Conservation (phyloP, 2,329 filamentous ascomycete species). For the Plectosphaerella plurivora region DNA sequence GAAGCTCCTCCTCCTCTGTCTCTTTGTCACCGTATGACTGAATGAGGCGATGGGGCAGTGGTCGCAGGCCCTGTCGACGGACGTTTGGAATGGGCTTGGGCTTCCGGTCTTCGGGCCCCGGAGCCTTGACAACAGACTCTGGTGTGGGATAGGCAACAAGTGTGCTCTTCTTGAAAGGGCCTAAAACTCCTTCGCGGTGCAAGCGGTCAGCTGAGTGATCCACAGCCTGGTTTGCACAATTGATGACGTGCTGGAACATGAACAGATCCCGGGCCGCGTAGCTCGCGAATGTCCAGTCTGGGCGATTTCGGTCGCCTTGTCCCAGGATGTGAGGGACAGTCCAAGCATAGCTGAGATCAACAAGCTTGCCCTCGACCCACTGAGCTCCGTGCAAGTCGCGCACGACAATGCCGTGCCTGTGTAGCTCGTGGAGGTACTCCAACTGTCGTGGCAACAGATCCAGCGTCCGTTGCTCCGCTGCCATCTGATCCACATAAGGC, state of each 20-base stretch:
- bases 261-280: not conserved
- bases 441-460: not conserved
- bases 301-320: not conserved
- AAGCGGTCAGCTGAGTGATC: not conserved
- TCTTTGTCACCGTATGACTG: no score
- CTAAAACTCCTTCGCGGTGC: not conserved
- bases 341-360: conserved; percentile 14
- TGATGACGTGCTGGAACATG: not conserved
- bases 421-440: not conserved
- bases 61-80: not conserved
- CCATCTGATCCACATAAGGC: not conserved
- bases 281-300: not conserved
- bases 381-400: not conserved
- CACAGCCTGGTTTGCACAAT: not conserved
- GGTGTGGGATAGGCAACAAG: not conserved
- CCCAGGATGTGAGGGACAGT: conserved; percentile 12
- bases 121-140: no score
- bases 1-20: not conserved
- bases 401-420: not conserved
- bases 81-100: not conserved
- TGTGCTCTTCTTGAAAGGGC: not conserved
- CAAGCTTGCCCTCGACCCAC: conserved; percentile 9
- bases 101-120: not conserved
- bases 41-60: not conserved
- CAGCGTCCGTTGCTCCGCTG: not conserved